Evolutionary conservation across 2,329 filamentous ascomycete species (phyloP).

Genomic region (Fusarium tjaetaba): DNA sequence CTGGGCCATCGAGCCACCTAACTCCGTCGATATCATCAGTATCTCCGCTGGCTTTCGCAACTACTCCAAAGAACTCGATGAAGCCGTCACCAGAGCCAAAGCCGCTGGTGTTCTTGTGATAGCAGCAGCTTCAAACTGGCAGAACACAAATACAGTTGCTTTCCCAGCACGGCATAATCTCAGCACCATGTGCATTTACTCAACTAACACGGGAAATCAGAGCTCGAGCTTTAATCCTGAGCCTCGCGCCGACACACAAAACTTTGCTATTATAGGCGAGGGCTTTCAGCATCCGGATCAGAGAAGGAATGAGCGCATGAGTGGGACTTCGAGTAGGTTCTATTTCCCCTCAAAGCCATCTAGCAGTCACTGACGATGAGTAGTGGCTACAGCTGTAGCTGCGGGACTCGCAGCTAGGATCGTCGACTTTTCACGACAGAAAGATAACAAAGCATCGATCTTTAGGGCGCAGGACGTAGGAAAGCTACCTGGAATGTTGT

Average conservation of each 20-base stretch:
- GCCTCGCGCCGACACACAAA: accelerated
- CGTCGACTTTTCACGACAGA: background rate
- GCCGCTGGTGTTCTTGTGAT: accelerated
- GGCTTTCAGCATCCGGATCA: background rate
- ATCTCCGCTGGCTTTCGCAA: background rate
- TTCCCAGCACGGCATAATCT: background rate
- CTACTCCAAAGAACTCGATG: background rate
- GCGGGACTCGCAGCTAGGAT: accelerated
- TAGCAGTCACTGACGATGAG: too few relatives aligned
- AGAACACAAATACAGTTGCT: accelerated
- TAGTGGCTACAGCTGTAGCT: background rate
- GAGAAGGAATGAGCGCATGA: background rate
- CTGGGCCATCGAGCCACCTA: background rate
- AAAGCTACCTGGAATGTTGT: accelerated
- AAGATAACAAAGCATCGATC: accelerated
- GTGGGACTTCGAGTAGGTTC: too few relatives aligned
- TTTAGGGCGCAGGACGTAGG: background rate
- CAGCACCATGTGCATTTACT: background rate
- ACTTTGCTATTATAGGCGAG: background rate
- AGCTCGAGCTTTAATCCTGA: background rate
- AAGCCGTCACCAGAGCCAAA: accelerated
- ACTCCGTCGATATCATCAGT: background rate
- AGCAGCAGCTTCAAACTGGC: accelerated
- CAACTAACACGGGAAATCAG: background rate
- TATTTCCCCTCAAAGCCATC: too few relatives aligned